A percentile compares a stretch with the other conserved stretches of the same genome.
phyloP scores from a whole-genome alignment of 352 stramenopile species.

The Phytophthora multivora region DNA sequence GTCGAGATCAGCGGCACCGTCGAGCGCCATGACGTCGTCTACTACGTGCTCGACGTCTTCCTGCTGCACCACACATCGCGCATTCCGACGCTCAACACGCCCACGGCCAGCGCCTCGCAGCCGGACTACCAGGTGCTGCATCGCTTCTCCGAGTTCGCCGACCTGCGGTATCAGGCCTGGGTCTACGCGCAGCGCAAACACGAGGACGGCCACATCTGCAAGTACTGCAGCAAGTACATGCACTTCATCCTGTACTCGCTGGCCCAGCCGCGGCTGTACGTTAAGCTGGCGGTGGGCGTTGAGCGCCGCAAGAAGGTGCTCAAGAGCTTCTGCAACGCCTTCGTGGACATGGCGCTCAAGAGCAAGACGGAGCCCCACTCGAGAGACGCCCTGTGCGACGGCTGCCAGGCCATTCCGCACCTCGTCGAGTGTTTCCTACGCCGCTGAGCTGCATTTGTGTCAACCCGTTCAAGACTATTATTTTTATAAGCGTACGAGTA shows the following conservation, averaged over 20 bases:
- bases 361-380: constrained; percentile 34
- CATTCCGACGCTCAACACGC: constrained; percentile 56
- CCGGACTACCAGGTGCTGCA: constrained; percentile 53
- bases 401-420: constrained; percentile 44
- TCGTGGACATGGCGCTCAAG: constrained; percentile 45
- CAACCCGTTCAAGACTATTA: constrained; percentile 4
- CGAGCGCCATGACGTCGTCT: constrained; percentile 46
- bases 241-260: constrained; percentile 58
- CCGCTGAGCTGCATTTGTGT: background rate
- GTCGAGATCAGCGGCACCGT: constrained; percentile 47
- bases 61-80: constrained; percentile 56
- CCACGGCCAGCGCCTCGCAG: constrained; percentile 21
- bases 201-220: constrained; percentile 38
- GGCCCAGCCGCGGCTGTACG: constrained; percentile 41
- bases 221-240: constrained; percentile 59
- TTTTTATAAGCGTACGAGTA: constrained; percentile 19
- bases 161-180: constrained; percentile 50
- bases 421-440: constrained; percentile 50
- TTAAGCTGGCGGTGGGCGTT: constrained; percentile 37
- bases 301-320: constrained; percentile 48
- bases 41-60: constrained; percentile 63
- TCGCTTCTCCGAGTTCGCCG: constrained; percentile 51
- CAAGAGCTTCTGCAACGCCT: constrained; percentile 44
- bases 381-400: constrained; percentile 35
- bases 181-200: constrained; percentile 45